These are phyloP conservation scores for Penicillium paxilli DNA, from an alignment of 495 filamentous ascomycete species.

Conservation along the genomic window DNA sequence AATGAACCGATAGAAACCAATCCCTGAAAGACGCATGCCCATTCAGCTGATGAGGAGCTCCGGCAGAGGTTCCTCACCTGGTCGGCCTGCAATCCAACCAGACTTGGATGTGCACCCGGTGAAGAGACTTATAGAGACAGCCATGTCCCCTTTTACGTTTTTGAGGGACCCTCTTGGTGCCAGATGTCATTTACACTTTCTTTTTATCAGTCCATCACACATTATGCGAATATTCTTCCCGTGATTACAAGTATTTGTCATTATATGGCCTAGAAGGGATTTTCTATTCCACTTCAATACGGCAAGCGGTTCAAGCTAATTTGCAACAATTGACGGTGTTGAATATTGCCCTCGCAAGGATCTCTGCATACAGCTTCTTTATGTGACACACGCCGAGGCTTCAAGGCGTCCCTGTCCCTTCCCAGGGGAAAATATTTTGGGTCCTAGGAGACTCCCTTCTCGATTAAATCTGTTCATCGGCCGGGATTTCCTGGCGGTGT, in stretches of 20 bases:
- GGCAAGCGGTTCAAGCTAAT: neutral
- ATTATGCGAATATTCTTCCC: slow-evolving; percentile 1
- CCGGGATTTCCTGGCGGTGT: slow-evolving; percentile 43
- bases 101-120: neutral
- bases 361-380: slow-evolving; percentile 3
- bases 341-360: neutral
- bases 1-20: slow-evolving; percentile 16
- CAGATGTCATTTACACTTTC: neutral
- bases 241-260: neutral
- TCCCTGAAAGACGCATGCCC: slow-evolving; percentile 21
- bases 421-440: slow-evolving; percentile 1
- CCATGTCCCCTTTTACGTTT: slow-evolving; percentile 5
- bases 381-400: slow-evolving; percentile 7
- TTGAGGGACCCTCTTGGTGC: neutral
- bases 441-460: neutral
- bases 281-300: neutral
- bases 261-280: neutral
- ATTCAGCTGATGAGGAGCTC: slow-evolving; percentile 15
- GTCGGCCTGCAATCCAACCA: slow-evolving; percentile 6
- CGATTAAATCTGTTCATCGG: slow-evolving; percentile 9
- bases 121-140: slow-evolving; percentile 12
- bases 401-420: neutral
- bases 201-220: slow-evolving; percentile 1
- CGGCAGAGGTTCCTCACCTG: slow-evolving; percentile 2
- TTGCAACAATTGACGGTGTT: neutral